Conservation (phyloP, 2,329 filamentous ascomycete genomes). For the Cladosporium sp. region DNA sequence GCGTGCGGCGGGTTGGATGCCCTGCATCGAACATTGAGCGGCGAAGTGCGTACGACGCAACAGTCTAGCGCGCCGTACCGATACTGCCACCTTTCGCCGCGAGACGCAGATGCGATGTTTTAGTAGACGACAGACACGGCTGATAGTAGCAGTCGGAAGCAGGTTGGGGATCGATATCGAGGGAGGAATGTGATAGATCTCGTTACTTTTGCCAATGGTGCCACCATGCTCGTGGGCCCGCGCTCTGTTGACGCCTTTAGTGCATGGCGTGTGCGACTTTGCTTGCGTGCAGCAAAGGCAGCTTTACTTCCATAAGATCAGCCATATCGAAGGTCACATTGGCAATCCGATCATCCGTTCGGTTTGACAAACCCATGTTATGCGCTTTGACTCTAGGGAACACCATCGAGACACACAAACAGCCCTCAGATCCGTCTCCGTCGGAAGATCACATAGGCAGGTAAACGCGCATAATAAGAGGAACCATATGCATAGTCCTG, state of each 20-base stretch:
- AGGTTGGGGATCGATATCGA: background rate
- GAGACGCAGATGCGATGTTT: background rate
- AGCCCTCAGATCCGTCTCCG: background rate
- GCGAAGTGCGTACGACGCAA: background rate
- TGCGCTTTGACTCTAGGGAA: background rate
- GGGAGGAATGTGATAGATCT: conserved; percentile 5
- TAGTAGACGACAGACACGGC: background rate
- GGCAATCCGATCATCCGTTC: background rate
- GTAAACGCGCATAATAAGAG: background rate
- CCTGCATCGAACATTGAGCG: conserved; percentile 2
- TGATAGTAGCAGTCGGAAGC: background rate
- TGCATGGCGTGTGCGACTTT: conserved; percentile 4
- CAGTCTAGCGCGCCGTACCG: conserved; percentile 12
- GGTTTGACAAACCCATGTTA: background rate
- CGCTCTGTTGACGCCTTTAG: background rate
- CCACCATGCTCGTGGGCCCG: background rate
- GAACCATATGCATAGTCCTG: background rate
- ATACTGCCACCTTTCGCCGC: conserved; percentile 8
- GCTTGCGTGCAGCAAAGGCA: background rate
- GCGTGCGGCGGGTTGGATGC: background rate
- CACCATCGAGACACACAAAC: background rate
- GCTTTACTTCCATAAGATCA: conserved; percentile 4
- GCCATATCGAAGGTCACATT: background rate
- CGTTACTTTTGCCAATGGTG: conserved; percentile 1
- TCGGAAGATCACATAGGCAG: background rate